phyloP scores from a whole-genome alignment of 2,329 filamentous ascomycete genomes.

The Claviceps pazoutovae region DNA sequence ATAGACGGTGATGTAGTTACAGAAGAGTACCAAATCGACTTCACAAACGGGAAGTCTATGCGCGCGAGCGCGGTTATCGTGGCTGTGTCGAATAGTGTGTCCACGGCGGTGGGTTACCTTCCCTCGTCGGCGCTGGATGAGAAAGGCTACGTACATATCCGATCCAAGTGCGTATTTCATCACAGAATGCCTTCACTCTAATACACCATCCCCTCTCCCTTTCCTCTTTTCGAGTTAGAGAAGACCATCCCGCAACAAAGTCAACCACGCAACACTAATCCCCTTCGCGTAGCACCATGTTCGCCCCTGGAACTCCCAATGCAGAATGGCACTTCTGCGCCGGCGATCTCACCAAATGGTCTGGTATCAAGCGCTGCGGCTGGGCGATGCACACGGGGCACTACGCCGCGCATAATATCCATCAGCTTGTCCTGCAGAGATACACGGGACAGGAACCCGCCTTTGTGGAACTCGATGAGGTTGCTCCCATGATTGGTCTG shows the following conservation, averaged over 20 bases:
- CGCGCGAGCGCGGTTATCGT: slow-evolving; percentile 52
- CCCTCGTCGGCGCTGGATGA: slow-evolving; percentile 43
- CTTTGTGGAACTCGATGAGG: slow-evolving; percentile 35
- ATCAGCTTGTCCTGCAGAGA: slow-evolving; percentile 42
- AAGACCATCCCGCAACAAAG: neutral
- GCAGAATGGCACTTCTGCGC: slow-evolving; percentile 49
- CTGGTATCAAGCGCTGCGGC: slow-evolving; percentile 68
- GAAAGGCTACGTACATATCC: slow-evolving; percentile 52
- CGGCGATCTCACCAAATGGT: slow-evolving; percentile 58
- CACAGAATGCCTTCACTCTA: neutral
- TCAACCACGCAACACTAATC: neutral
- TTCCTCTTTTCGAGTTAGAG: neutral
- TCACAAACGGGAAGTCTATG: slow-evolving; percentile 46
- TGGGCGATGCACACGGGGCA: slow-evolving; percentile 63
- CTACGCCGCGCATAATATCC: slow-evolving; percentile 50
- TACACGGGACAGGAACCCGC: slow-evolving; percentile 25
- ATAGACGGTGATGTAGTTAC: slow-evolving; percentile 23
- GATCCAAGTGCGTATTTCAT: slow-evolving; percentile 29
- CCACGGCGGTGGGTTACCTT: slow-evolving; percentile 46
- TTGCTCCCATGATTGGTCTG: slow-evolving; percentile 54
- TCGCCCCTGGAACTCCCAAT: slow-evolving; percentile 40
- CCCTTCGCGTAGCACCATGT: slow-evolving; percentile 12
- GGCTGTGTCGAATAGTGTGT: slow-evolving; percentile 49
- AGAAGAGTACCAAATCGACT: slow-evolving; percentile 33
- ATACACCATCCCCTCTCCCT: too few species aligned